Base-by-base conservation (phyloP, 768 basidiomycete genomes). In the Leccinum disarticulatum region DNA sequence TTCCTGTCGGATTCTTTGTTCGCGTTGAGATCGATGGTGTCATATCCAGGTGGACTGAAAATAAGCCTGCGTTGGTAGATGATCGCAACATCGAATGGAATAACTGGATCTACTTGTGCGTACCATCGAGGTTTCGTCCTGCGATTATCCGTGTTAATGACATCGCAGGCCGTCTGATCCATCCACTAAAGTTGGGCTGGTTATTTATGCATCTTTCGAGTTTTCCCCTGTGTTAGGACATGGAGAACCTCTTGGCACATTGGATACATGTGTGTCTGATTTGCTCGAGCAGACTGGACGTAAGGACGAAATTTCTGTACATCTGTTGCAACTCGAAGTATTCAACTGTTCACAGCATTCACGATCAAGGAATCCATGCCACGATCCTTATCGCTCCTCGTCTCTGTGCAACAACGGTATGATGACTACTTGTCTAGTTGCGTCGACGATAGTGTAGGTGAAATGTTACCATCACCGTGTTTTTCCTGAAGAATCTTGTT, bases 1-100 rank as follows among this genome's bases (percentile, higher is more conserved):
- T 61, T 7, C 66, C 65, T 4, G 28, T 55, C 4, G 66, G 65
- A 6, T 59, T 66, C 19, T 60, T 55, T 43, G 49, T 64, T 11
- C 36, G 19, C 0, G 30, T 59, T 3, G 15, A 56, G 3, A 41
- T 25, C 11, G 11, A 22, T 15, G 30, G 38, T 0, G 27, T 2
- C 3, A 27, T 19, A 33, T 11, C 43, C 17, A 19, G 30, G 4
- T 13, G 27, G 22, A 59, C 54, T 15, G 1, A 41, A 3, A 50
- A 33, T 19, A 51, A 56, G 17, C 17, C 48, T 6, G 25, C 25
- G 10, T 13, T 5, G 3, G 15, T 60, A 2, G 14, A 60, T 13
- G 59, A 56, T 13, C 22, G 4, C 17, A 8, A 35, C 5, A 22
- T 60, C 38, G 30, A 60, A 28, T 60, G 59, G 59, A 41, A 52